Percentiles rank a stretch among this genome's conserved stretches.
Evolutionary conservation across 2,329 filamentous ascomycete species (phyloP).

Genomic region (Geoglossum cookeanum): DNA sequence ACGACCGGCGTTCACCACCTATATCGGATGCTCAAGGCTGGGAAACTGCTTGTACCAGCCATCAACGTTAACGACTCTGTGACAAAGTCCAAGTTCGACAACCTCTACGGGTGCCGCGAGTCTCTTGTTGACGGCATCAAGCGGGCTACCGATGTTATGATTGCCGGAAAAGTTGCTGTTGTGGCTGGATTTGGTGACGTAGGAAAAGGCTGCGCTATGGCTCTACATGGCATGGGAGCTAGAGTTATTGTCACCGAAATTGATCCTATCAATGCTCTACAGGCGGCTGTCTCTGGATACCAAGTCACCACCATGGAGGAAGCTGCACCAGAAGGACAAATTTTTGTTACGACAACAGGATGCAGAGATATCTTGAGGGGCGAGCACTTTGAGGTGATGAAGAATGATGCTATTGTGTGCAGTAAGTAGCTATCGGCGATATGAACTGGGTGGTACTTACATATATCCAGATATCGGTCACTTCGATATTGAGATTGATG

Average conservation of each 20-base stretch:
- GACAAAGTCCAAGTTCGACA: slow-evolving; percentile 99
- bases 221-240: slow-evolving; percentile 91
- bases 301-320: slow-evolving; percentile 98
- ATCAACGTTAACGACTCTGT: slow-evolving; percentile 99
- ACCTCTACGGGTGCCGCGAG: slow-evolving; percentile 98
- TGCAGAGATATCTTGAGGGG: slow-evolving; percentile 95
- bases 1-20: slow-evolving; percentile 99
- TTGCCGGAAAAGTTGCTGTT: slow-evolving; percentile 95
- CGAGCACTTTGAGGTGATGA: slow-evolving; percentile 86
- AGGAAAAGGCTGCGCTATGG: slow-evolving; percentile 94
- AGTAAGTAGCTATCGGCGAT: slow-evolving; percentile 35
- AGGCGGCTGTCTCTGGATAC: slow-evolving; percentile 93
- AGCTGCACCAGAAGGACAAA: slow-evolving; percentile 73
- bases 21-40: slow-evolving; percentile 91
- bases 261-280: slow-evolving; percentile 98
- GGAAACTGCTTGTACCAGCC: slow-evolving; percentile 74
- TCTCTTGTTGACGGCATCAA: slow-evolving; percentile 99
- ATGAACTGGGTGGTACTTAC: neutral
- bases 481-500: slow-evolving; percentile 99
- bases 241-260: slow-evolving; percentile 93
- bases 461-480: slow-evolving; percentile 68
- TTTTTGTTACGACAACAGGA: slow-evolving; percentile 97
- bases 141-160: slow-evolving; percentile 99
- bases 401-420: slow-evolving; percentile 96
- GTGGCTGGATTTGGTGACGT: slow-evolving; percentile 98